phyloP scores from a whole-genome alignment of 305 asterid species.

The Vinca major region DNA sequence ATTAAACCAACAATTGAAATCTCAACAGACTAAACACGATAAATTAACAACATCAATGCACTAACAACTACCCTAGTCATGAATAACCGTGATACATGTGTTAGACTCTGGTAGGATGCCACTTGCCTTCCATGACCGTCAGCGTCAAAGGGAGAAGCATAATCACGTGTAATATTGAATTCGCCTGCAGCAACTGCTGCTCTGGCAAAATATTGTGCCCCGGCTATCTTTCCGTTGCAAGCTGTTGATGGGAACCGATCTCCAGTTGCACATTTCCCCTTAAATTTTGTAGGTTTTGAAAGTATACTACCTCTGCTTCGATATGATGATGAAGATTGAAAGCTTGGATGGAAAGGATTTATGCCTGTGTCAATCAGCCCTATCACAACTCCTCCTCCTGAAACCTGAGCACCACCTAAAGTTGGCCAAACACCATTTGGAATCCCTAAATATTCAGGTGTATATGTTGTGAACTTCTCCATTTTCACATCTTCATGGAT shows the following conservation, averaged over 20 bases:
- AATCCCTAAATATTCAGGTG: slow-evolving; percentile 52
- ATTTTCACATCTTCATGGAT: slow-evolving; percentile 45
- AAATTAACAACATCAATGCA: background rate
- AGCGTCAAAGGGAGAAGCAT: slow-evolving; percentile 52
- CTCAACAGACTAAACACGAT: background rate
- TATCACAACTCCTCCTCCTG: slow-evolving; percentile 53
- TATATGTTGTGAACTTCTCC: slow-evolving; percentile 54
- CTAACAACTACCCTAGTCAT: background rate
- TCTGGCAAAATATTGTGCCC: slow-evolving; percentile 49
- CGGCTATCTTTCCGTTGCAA: slow-evolving; percentile 52
- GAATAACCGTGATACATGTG: background rate
- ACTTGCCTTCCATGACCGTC: slow-evolving; percentile 77
- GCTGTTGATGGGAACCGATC: slow-evolving; percentile 35
- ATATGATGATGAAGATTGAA: slow-evolving; percentile 20
- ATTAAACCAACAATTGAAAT: background rate
- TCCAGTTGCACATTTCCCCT: slow-evolving; percentile 42
- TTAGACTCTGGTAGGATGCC: background rate
- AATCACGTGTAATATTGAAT: slow-evolving; percentile 39
- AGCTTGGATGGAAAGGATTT: slow-evolving; percentile 58
- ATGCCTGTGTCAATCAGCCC: slow-evolving; percentile 67
- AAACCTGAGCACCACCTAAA: slow-evolving; percentile 37
- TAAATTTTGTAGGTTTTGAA: slow-evolving; percentile 26
- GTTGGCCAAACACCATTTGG: slow-evolving; percentile 43
- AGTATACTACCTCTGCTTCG: slow-evolving; percentile 4
- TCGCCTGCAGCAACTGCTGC: slow-evolving; percentile 55